These are phyloP conservation scores for Solanum tarijense DNA, from an alignment of 257 asterid species.

Conservation along the genomic window DNA sequence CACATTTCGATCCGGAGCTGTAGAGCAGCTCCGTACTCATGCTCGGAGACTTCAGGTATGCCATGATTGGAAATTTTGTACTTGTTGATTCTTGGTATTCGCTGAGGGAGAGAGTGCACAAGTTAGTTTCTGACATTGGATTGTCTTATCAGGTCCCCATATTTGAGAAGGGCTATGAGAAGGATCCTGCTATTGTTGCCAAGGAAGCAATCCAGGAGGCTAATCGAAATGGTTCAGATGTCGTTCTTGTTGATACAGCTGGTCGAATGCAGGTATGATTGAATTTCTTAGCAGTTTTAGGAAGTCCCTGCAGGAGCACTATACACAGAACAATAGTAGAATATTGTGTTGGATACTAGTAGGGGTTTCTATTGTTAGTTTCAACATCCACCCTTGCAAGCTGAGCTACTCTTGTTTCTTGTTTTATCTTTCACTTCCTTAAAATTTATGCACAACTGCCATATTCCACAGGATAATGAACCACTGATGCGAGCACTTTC, in stretches of 20 bases:
- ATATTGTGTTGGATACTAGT: background rate
- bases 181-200: constrained; percentile 95
- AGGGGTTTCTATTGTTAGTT: background rate
- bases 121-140: background rate
- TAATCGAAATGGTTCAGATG: constrained; percentile 76
- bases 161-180: constrained; percentile 97
- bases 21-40: constrained; percentile 96
- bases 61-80: background rate
- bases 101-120: background rate
- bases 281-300: background rate
- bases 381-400: background rate
- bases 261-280: constrained; percentile 90
- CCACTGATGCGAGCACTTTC: constrained; percentile 98
- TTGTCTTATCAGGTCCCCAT: constrained; percentile 55
- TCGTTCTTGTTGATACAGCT: constrained; percentile 96
- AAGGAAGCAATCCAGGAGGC: constrained; percentile 98
- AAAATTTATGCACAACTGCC: background rate
- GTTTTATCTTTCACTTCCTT: background rate
- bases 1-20: constrained; percentile 99
- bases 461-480: constrained; percentile 66
- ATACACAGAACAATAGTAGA: background rate
- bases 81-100: background rate
- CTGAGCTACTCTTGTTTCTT: background rate
- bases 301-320: background rate
- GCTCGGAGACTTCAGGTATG: constrained; percentile 90